Base-by-base conservation (phyloP, 2,329 filamentous ascomycete species). In the Aspergillus ustus region DNA sequence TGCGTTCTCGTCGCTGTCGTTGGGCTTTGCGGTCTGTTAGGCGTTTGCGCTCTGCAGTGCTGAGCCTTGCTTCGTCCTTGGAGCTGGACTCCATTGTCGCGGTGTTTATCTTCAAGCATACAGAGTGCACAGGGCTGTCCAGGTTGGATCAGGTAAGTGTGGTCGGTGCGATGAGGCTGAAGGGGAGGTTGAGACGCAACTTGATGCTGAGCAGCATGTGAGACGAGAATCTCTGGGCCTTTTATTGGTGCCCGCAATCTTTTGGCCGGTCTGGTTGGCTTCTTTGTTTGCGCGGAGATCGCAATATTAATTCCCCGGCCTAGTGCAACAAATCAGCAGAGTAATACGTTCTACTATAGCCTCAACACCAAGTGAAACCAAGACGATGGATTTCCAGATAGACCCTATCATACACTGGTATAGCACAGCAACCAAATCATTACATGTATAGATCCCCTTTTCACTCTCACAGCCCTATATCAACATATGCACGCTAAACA, bases 1-100 rank as follows among this genome's bases (percentile, higher is more conserved):
- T 58, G 43, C 61, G 61, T 40, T 63, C 61, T 28, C 61, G 61
- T 40, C 59, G 58, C 22, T 63, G 59, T 19, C 61, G 50, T 46
- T 63, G 61, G 34, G 61, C 61, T 53, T 57, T 57, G 50, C 61
- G 61, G 46, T 63, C 61, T 22, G 61, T 63, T 7, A 61, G 55
- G 9, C 61, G 61, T 57, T 63, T 63, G 11, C 61, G 58, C 19
- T 63, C 61, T 19, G 44, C 57, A 15, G 57, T 52, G 48, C 22
- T 59, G 37, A 59, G 56, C 9, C 56, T 49, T 11, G 56, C 40
- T 31, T 48, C 19, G 11, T 49, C 48, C 17, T 15, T 51, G 20
- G 56, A 48, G 37, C 28, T 59, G 20, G 56, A 28, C 17, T 59
- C 37, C 49, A 48, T 59, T 15, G 20, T 44, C 17, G 20, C 45